Evolutionary conservation across 2,329 filamentous ascomycete genomes (phyloP).

Genomic region (Clonostachys solani): DNA sequence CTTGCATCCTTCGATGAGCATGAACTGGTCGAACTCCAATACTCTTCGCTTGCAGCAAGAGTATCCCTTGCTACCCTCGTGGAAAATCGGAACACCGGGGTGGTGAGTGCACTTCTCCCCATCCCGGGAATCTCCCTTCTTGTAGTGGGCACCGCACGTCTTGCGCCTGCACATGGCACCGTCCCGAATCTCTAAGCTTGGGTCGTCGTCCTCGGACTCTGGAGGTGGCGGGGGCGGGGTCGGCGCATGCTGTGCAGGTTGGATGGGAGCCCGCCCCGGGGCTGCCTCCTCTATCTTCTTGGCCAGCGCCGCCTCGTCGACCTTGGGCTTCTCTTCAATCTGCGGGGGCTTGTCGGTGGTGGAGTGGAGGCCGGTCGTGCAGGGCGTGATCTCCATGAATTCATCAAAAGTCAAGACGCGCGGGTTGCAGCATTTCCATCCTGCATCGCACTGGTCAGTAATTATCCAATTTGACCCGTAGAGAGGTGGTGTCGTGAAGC

Average conservation of each 20-base stretch:
- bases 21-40: conserved; percentile 95
- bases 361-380: conserved; percentile 89
- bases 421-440: conserved; percentile 99
- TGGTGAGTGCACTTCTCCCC: conserved; percentile 83
- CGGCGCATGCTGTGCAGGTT: conserved; percentile 39
- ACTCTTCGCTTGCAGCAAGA: conserved; percentile 94
- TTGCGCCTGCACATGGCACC: conserved; percentile 74
- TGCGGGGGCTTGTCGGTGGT: conserved; percentile 69
- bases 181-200: conserved; percentile 65
- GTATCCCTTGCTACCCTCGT: conserved; percentile 97
- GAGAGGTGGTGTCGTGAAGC: neutral
- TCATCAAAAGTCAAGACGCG: conserved; percentile 97
- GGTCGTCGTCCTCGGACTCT: conserved; percentile 86
- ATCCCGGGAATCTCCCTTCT: conserved; percentile 53
- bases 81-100: conserved; percentile 87
- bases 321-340: conserved; percentile 54
- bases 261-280: conserved; percentile 33
- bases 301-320: conserved; percentile 33
- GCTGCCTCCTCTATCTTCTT: conserved; percentile 42
- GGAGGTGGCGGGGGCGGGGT: conserved; percentile 56
- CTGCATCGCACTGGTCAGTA: conserved; percentile 37
- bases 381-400: conserved; percentile 88
- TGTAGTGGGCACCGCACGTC: conserved; percentile 67
- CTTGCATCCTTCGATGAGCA: conserved; percentile 90
- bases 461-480: neutral